phyloP scores from a whole-genome alignment of 2,329 filamentous ascomycete genomes.

The Ceratocystis lukuohia region DNA sequence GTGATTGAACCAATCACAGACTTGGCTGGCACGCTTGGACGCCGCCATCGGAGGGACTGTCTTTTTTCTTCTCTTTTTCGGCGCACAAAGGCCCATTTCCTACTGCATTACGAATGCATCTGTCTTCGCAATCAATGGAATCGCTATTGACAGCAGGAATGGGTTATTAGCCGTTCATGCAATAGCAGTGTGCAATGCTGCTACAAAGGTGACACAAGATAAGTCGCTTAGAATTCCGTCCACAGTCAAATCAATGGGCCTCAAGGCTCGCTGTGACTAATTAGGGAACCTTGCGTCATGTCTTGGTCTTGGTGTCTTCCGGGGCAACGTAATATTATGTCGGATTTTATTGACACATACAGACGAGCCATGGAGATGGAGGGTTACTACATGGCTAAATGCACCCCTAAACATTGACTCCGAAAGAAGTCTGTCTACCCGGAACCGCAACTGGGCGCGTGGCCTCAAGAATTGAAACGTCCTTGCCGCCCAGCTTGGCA shows the following conservation, averaged over 20 bases:
- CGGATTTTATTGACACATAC: neutral
- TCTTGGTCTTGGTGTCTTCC: neutral
- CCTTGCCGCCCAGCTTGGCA: neutral
- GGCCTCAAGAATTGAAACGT: neutral
- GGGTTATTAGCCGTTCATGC: neutral
- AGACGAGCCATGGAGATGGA: neutral
- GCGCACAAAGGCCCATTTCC: neutral
- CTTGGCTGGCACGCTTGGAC: neutral
- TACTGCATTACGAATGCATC: neutral
- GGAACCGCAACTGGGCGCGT: neutral
- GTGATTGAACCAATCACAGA: neutral
- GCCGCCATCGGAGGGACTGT: constrained; percentile 4
- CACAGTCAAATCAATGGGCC: neutral
- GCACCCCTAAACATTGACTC: neutral
- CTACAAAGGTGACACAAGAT: neutral
- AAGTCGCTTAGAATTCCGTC: neutral
- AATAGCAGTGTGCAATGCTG: neutral
- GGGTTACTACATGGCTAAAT: neutral
- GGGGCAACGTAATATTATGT: neutral
- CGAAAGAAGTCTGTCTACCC: neutral
- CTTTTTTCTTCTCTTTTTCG: neutral
- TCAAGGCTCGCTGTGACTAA: neutral
- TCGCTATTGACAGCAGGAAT: neutral
- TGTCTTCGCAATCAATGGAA: neutral
- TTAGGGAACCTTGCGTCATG: neutral